Percentiles rank a stretch among this genome's conserved stretches.
These are phyloP conservation scores for Prunus armeniaca DNA, from an alignment of 306 rosid genomes.

Conservation along the genomic window DNA sequence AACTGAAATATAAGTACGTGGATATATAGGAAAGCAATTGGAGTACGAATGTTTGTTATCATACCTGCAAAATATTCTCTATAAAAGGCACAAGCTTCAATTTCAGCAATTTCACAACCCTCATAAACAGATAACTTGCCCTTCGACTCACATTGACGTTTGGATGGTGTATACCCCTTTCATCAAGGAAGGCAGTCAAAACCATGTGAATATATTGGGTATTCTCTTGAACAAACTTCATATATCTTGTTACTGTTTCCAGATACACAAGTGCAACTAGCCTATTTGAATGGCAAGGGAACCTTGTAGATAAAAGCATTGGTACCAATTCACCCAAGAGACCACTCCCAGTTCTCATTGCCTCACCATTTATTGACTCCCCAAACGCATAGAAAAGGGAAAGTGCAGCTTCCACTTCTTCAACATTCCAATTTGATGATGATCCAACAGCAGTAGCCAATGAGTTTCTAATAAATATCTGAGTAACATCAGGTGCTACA, in stretches of 20 bases:
- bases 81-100: conserved; percentile 85
- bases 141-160: conserved; percentile 78
- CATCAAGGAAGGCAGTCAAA: conserved; percentile 90
- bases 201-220: conserved; percentile 75
- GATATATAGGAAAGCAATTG: background rate
- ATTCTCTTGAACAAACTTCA: conserved; percentile 80
- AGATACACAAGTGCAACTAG: conserved; percentile 90
- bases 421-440: conserved; percentile 68
- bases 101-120: conserved; percentile 85
- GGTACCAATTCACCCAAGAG: conserved; percentile 69
- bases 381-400: conserved; percentile 82
- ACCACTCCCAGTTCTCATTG: conserved; percentile 61
- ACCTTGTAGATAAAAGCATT: conserved; percentile 74
- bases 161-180: conserved; percentile 91
- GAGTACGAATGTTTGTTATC: conserved; percentile 8
- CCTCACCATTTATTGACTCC: conserved; percentile 73
- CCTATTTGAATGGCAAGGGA: conserved; percentile 89
- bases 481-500: conserved; percentile 74
- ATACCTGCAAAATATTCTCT: conserved; percentile 89
- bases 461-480: conserved; percentile 66
- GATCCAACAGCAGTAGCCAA: conserved; percentile 61
- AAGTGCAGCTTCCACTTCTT: conserved; percentile 89
- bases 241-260: conserved; percentile 85
- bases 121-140: conserved; percentile 93
- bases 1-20: background rate